phyloP scores from a whole-genome alignment of 2,329 filamentous ascomycete genomes.

The Paecilomyces sp. region DNA sequence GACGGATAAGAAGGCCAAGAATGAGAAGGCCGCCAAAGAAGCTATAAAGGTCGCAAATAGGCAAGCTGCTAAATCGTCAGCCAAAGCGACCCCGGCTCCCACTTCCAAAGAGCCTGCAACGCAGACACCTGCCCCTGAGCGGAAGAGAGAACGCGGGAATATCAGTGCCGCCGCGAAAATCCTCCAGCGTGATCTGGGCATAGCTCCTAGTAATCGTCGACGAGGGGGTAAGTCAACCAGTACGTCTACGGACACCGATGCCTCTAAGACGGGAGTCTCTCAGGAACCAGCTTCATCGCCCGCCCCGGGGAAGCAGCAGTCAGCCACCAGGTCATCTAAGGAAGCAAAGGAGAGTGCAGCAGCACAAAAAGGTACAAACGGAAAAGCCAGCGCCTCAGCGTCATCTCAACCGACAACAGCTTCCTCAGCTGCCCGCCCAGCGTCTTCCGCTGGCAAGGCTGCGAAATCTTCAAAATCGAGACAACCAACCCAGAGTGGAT shows the following conservation, averaged over 20 bases:
- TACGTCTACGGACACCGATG: constrained; percentile 14
- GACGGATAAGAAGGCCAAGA: constrained; percentile 28
- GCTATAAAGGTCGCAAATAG: constrained; percentile 51
- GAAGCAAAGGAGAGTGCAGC: constrained; percentile 2
- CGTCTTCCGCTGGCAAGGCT: constrained; percentile 13
- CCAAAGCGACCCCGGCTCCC: constrained; percentile 14
- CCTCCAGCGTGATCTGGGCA: constrained; percentile 55
- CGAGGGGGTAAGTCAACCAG: constrained; percentile 23
- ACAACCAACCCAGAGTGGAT: constrained; percentile 14
- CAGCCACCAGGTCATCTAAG: constrained; percentile 6
- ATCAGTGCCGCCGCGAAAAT: constrained; percentile 50
- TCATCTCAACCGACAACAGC: constrained; percentile 7
- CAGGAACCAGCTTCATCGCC: constrained; percentile 3
- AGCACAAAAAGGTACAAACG: constrained; percentile 2
- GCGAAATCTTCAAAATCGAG: constrained; percentile 23
- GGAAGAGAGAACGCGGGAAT: constrained; percentile 48
- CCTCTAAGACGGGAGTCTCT: constrained; percentile 10
- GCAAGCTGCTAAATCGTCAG: constrained; percentile 20
- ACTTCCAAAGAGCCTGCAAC: constrained; percentile 9
- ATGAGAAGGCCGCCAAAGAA: constrained; percentile 57
- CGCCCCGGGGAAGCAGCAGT: constrained; percentile 2
- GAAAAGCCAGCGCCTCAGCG: constrained; percentile 3
- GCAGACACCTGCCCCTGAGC: constrained; percentile 34
- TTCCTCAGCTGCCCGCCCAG: constrained; percentile 9
- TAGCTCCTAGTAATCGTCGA: constrained; percentile 41